phyloP scores from a whole-genome alignment of 2,329 filamentous ascomycete species.

The Aspergillus amoenus region DNA sequence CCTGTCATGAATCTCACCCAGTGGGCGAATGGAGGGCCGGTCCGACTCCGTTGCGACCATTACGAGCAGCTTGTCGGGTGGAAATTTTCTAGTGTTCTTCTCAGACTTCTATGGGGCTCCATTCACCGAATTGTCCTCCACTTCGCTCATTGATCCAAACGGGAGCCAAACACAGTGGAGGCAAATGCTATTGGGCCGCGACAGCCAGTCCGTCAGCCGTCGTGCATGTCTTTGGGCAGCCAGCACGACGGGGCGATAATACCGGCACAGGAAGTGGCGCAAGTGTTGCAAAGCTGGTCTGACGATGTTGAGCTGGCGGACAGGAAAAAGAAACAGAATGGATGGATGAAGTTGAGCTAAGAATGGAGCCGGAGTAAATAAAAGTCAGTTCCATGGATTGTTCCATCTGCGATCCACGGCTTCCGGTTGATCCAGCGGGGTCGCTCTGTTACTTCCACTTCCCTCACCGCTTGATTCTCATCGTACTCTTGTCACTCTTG shows the following conservation, averaged over 20 bases:
- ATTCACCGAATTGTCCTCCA: conserved; percentile 13
- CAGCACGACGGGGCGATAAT: conserved; percentile 11
- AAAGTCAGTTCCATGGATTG: background rate
- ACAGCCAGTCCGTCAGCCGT: background rate
- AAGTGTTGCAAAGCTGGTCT: background rate
- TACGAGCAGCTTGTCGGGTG: conserved; percentile 10
- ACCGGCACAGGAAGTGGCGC: conserved; percentile 4
- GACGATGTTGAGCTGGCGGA: background rate
- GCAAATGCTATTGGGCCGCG: conserved; percentile 19
- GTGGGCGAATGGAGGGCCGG: conserved; percentile 1
- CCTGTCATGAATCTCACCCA: conserved; percentile 1
- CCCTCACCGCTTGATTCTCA: background rate
- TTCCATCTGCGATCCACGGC: background rate
- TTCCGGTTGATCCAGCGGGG: background rate
- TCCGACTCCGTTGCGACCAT: background rate
- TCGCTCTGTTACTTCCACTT: background rate
- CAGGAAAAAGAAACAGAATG: background rate
- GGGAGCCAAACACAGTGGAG: conserved; percentile 10
- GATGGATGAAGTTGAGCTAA: background rate
- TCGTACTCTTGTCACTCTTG: too few species aligned
- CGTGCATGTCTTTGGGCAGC: conserved; percentile 18
- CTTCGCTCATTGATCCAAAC: background rate
- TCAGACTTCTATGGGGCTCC: conserved; percentile 17
- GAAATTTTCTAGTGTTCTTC: conserved; percentile 24
- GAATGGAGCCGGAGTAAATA: background rate